phyloP scores from a whole-genome alignment of 192 early-diverging fungal species.

The Coemansia sp. region DNA sequence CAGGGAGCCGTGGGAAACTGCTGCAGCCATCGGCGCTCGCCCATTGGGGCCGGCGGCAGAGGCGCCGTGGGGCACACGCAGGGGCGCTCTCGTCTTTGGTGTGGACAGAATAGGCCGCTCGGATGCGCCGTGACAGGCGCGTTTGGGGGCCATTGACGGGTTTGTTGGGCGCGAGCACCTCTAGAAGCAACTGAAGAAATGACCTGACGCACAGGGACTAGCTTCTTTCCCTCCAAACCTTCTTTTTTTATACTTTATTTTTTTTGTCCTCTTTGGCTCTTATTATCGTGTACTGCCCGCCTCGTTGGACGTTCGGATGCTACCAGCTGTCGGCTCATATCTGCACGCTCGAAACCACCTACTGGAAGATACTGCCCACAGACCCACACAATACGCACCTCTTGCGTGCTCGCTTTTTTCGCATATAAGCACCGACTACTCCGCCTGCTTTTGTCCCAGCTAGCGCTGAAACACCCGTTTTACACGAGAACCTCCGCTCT shows the following conservation, averaged over 20 bases:
- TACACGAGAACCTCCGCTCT: background rate
- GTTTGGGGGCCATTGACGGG: background rate
- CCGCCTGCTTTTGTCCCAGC: background rate
- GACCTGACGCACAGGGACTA: slow-evolving; percentile 6
- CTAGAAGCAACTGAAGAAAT: background rate
- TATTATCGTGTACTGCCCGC: background rate
- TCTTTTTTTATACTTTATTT: background rate
- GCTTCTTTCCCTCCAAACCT: background rate
- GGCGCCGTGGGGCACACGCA: slow-evolving; percentile 3
- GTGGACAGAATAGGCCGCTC: slow-evolving; percentile 7
- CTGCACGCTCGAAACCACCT: background rate
- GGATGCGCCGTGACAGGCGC: slow-evolving; percentile 6
- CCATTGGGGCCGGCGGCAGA: slow-evolving; percentile 7
- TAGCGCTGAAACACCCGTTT: background rate
- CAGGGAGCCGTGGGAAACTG: slow-evolving; percentile 17
- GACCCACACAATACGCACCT: background rate
- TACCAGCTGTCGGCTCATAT: background rate
- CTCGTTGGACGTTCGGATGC: slow-evolving; percentile 4
- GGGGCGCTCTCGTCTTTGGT: slow-evolving; percentile 3
- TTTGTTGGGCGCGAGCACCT: background rate
- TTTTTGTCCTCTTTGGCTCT: background rate
- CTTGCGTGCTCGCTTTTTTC: background rate
- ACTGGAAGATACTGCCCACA: background rate
- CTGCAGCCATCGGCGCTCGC: slow-evolving; percentile 7
- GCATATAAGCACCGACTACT: background rate